Evolutionary conservation across 106 monocot genomes (phyloP).

Genomic region (Ottelia alismoides): DNA sequence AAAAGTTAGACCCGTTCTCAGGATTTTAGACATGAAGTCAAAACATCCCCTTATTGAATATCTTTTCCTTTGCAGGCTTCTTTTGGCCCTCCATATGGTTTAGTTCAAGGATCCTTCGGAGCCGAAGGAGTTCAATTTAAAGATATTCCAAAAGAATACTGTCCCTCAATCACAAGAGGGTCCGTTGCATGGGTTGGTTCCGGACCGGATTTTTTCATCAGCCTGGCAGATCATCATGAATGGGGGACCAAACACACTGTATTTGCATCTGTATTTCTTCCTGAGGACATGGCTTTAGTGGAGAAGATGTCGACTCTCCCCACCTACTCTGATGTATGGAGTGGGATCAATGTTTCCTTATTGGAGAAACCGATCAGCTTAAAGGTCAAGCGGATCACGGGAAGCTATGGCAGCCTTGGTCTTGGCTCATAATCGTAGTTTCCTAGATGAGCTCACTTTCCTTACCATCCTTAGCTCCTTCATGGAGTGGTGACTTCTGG

Average conservation of each 20-base stretch:
- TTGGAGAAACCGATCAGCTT: conserved; percentile 44
- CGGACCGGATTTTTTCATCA: conserved; percentile 88
- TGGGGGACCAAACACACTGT: conserved; percentile 55
- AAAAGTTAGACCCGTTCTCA: too few species aligned
- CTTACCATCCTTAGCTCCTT: too few species aligned
- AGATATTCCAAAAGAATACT: conserved; percentile 40
- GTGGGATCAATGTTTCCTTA: conserved; percentile 35
- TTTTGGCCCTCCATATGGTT: conserved; percentile 66
- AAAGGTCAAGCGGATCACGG: conserved; percentile 17
- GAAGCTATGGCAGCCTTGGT: too few species aligned
- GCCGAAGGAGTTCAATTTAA: conserved; percentile 51
- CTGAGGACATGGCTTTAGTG: conserved; percentile 56
- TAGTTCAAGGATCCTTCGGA: conserved; percentile 77
- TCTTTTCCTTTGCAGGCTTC: conserved; percentile 21
- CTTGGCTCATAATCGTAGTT: too few species aligned
- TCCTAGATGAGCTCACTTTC: too few species aligned
- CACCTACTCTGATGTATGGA: conserved; percentile 51
- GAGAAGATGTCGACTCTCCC: conserved; percentile 56
- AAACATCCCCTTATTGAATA: background rate
- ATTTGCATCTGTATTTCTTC: conserved; percentile 59
- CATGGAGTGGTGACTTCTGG: too few species aligned
- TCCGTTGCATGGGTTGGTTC: conserved; percentile 81
- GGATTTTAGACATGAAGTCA: too few species aligned
- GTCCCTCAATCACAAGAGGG: conserved; percentile 45
- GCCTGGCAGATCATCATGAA: conserved; percentile 69